Evolutionary conservation across 148 eudicot genomes (phyloP).

Genomic region (Pouteria glomerata): DNA sequence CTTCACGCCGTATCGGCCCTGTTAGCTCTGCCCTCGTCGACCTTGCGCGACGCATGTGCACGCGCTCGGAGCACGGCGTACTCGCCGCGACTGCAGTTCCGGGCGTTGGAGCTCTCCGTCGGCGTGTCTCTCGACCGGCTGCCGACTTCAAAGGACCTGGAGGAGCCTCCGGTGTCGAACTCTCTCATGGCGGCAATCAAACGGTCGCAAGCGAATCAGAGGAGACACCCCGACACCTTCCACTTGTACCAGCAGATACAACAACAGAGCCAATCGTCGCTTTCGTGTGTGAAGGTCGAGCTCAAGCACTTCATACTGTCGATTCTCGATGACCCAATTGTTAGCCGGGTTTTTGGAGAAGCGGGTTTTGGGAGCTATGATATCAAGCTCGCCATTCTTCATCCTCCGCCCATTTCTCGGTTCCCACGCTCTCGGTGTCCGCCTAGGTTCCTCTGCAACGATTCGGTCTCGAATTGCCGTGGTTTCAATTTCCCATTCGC

Average conservation of each 20-base stretch:
- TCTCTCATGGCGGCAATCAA: slow-evolving; percentile 94
- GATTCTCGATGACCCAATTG: slow-evolving; percentile 82
- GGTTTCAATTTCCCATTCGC: slow-evolving; percentile 30
- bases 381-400: slow-evolving; percentile 51
- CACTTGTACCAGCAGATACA: slow-evolving; percentile 47
- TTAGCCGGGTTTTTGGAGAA: slow-evolving; percentile 78
- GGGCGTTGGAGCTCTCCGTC: slow-evolving; percentile 74
- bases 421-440: slow-evolving; percentile 24
- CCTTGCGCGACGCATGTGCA: slow-evolving; percentile 66
- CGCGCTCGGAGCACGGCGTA: slow-evolving; percentile 51
- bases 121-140: slow-evolving; percentile 72
- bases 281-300: background rate
- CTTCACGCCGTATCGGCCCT: slow-evolving; percentile 79
- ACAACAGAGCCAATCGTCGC: background rate
- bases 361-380: slow-evolving; percentile 84
- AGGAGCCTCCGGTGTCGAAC: slow-evolving; percentile 78
- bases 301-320: slow-evolving; percentile 64
- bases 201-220: slow-evolving; percentile 84
- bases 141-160: slow-evolving; percentile 32
- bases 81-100: slow-evolving; percentile 66
- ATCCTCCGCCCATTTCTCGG: slow-evolving; percentile 32
- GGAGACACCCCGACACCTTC: slow-evolving; percentile 78
- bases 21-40: slow-evolving; percentile 54
- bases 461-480: slow-evolving; percentile 5
- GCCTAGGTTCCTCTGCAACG: slow-evolving; percentile 30